Evolutionary conservation across 129 eudicot genomes (phyloP).

Genomic region (Erigeron canadensis): DNA sequence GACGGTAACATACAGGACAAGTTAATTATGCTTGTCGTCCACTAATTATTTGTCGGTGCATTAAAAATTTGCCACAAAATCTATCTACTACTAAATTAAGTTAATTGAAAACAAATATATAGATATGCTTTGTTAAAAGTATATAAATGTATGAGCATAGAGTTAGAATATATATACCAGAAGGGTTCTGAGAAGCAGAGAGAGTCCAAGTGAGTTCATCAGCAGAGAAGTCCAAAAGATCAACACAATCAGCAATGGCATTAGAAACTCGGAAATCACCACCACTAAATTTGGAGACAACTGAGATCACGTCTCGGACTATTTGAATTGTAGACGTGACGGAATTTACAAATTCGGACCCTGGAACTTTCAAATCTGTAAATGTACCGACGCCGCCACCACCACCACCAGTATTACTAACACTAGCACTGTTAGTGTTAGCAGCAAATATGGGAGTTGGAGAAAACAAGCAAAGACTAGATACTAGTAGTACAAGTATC

Average conservation of each 20-base stretch:
- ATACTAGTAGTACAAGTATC: background rate
- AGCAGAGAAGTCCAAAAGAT: slow-evolving; percentile 71
- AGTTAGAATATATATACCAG: too few relatives aligned
- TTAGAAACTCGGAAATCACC: slow-evolving; percentile 58
- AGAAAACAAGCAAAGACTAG: background rate
- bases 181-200: slow-evolving; percentile 48
- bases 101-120: background rate
- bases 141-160: too few relatives aligned
- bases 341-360: slow-evolving; percentile 50
- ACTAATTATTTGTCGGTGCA: too few relatives aligned
- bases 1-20: too few relatives aligned
- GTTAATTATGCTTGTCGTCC: too few relatives aligned
- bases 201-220: slow-evolving; percentile 68
- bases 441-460: slow-evolving; percentile 16
- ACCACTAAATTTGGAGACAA: slow-evolving; percentile 44
- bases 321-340: slow-evolving; percentile 52
- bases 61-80: too few relatives aligned
- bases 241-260: slow-evolving; percentile 83
- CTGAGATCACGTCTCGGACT: slow-evolving; percentile 50
- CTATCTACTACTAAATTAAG: background rate
- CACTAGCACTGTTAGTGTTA: background rate
- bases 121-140: too few relatives aligned
- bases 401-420: too few relatives aligned
- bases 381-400: background rate
- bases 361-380: slow-evolving; percentile 60